Conservation (phyloP, 495 filamentous ascomycete genomes). For the Neurospora sp. region DNA sequence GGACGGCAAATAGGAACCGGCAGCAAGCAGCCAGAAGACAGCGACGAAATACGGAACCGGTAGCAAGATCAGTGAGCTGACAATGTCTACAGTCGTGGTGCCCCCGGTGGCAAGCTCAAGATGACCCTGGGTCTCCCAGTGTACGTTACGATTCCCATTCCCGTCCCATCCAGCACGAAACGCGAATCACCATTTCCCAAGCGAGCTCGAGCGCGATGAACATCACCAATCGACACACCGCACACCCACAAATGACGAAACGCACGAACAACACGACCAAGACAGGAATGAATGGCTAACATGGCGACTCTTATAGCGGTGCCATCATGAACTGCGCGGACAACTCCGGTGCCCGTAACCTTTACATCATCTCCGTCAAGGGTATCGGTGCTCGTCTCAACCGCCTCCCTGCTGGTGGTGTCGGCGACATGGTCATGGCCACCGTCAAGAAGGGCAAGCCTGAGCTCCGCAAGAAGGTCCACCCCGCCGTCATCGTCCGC, state of each 20-base stretch:
- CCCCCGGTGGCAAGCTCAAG: constrained; percentile 99
- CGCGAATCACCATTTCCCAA: constrained; percentile 2
- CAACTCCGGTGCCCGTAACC: constrained; percentile 96
- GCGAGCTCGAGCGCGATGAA: not conserved
- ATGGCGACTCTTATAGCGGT: constrained; percentile 48
- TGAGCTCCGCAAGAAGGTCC: constrained; percentile 98
- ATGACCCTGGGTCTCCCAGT: constrained; percentile 99
- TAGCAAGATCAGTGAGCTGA: constrained; percentile 11
- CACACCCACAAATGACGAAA: not conserved
- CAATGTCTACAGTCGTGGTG: constrained; percentile 57
- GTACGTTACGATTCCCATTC: constrained; percentile 51
- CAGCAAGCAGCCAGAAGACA: not conserved
- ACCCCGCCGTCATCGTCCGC: constrained; percentile 95
- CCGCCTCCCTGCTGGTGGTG: constrained; percentile 92
- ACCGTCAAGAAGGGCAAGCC: constrained; percentile 99
- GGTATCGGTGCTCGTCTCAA: constrained; percentile 98
- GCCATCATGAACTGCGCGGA: constrained; percentile 96
- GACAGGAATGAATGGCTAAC: constrained; percentile 12
- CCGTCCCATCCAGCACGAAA: constrained; percentile 2
- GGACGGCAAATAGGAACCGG: not conserved
- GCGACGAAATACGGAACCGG: not conserved
- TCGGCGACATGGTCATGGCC: constrained; percentile 99
- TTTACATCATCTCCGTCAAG: constrained; percentile 99
- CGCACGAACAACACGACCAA: not conserved
- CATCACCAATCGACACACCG: not conserved